Percentiles rank a stretch among this genome's conserved stretches.
Evolutionary conservation across 2,329 filamentous ascomycete genomes (phyloP).

Genomic region (Mycocentrospora acerina): DNA sequence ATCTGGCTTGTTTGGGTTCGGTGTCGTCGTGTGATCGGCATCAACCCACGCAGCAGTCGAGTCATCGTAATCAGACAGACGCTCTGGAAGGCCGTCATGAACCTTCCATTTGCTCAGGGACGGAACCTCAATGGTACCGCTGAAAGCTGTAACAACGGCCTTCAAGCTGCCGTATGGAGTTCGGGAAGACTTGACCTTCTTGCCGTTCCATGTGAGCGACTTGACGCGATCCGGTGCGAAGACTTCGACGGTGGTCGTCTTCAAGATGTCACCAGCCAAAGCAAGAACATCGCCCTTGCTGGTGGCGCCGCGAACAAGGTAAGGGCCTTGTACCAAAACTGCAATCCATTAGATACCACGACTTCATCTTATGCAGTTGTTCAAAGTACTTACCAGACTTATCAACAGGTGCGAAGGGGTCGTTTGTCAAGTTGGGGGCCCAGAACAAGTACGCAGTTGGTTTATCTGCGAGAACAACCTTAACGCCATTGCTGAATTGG

Average conservation of each 20-base stretch:
- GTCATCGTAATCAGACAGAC: slow-evolving; percentile 46
- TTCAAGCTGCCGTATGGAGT: slow-evolving; percentile 42
- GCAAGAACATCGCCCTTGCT: slow-evolving; percentile 24
- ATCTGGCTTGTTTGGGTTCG: slow-evolving; percentile 41
- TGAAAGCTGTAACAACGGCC: slow-evolving; percentile 28
- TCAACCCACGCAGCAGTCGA: slow-evolving; percentile 47
- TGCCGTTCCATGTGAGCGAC: slow-evolving; percentile 44
- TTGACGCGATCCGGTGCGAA: slow-evolving; percentile 32
- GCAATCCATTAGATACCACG: slow-evolving; percentile 6
- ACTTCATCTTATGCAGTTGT: too few relatives aligned
- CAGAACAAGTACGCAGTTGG: slow-evolving; percentile 42
- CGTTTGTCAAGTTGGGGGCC: slow-evolving; percentile 42
- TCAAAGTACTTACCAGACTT: slow-evolving; percentile 29
- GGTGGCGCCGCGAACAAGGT: slow-evolving; percentile 41
- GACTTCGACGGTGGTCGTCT: slow-evolving; percentile 40
- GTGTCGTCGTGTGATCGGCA: slow-evolving; percentile 40
- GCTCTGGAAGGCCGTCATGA: slow-evolving; percentile 53
- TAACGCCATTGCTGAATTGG: slow-evolving; percentile 40
- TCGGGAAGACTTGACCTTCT: slow-evolving; percentile 26
- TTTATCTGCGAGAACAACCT: slow-evolving; percentile 42
- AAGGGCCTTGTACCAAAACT: slow-evolving; percentile 45
- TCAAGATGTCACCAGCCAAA: slow-evolving; percentile 40
- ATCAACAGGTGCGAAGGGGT: slow-evolving; percentile 43
- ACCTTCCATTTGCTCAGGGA: slow-evolving; percentile 51
- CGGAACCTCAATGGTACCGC: slow-evolving; percentile 40